These are phyloP conservation scores for Dipteronia dyeriana DNA, from an alignment of 345 rosid species.

Conservation along the genomic window DNA sequence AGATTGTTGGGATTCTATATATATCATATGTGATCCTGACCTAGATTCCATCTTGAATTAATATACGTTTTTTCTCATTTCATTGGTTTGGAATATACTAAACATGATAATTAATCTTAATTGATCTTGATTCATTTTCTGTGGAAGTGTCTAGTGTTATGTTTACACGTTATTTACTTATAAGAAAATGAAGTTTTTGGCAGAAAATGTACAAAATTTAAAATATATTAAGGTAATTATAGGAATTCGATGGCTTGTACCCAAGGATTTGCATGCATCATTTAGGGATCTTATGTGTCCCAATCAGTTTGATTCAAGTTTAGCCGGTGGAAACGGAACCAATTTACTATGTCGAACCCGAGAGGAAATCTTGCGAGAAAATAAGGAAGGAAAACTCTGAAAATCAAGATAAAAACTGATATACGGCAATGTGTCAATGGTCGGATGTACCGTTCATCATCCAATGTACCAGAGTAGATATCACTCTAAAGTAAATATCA, in stretches of 20 bases:
- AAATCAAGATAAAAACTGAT: too few species aligned
- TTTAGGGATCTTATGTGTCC: not conserved
- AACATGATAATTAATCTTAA: too few species aligned
- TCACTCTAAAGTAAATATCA: too few species aligned
- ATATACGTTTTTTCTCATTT: not conserved
- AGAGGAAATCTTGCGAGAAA: too few species aligned
- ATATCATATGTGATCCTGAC: not conserved
- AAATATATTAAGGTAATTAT: not conserved
- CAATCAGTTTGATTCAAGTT: not conserved
- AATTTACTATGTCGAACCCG: too few species aligned
- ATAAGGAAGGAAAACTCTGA: too few species aligned
- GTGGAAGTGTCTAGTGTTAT: too few species aligned
- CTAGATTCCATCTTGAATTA: not conserved
- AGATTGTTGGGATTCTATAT: not conserved
- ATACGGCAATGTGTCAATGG: too few species aligned
- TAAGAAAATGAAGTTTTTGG: not conserved
- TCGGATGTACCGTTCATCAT: too few species aligned
- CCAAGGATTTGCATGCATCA: not conserved
- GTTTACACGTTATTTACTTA: too few species aligned
- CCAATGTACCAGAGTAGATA: too few species aligned
- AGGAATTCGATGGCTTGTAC: conserved; percentile 1
- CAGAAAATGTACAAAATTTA: not conserved
- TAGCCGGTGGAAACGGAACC: too few species aligned
- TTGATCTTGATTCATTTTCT: not conserved
- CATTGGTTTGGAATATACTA: conserved; percentile 9